Percentiles rank a stretch among this genome's conserved stretches.
These are phyloP conservation scores for Begonia masoniana DNA, from an alignment of 306 rosid species.

Conservation along the genomic window DNA sequence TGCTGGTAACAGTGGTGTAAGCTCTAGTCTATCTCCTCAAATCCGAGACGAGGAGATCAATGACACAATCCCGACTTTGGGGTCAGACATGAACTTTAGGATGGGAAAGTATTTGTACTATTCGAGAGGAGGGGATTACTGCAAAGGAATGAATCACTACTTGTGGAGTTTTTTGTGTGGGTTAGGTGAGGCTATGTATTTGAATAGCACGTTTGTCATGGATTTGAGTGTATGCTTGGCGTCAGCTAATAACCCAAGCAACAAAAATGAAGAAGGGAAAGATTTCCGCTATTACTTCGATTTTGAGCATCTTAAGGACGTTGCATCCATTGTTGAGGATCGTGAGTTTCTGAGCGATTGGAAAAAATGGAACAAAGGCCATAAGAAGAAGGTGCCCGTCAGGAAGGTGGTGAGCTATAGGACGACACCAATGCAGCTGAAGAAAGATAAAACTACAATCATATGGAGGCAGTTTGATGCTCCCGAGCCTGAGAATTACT, in stretches of 20 bases:
- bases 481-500: slow-evolving; percentile 90
- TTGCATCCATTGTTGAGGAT: slow-evolving; percentile 70
- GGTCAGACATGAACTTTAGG: slow-evolving; percentile 61
- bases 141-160: slow-evolving; percentile 95
- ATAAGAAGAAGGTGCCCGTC: slow-evolving; percentile 54
- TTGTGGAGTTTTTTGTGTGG: slow-evolving; percentile 98
- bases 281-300: slow-evolving; percentile 91
- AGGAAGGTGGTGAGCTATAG: slow-evolving; percentile 60
- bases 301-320: slow-evolving; percentile 95
- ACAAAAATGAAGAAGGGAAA: slow-evolving; percentile 80
- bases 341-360: slow-evolving; percentile 73
- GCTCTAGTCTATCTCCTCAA: slow-evolving; percentile 6
- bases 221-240: slow-evolving; percentile 81
- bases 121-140: slow-evolving; percentile 91
- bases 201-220: slow-evolving; percentile 93
- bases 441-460: slow-evolving; percentile 56
- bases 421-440: slow-evolving; percentile 74
- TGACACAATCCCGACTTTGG: slow-evolving; percentile 77
- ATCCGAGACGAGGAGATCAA: slow-evolving; percentile 74
- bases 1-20: slow-evolving; percentile 10
- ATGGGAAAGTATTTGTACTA: slow-evolving; percentile 89
- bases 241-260: slow-evolving; percentile 50
- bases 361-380: slow-evolving; percentile 76
- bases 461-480: slow-evolving; percentile 88
- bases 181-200: slow-evolving; percentile 86